These are phyloP conservation scores for Neoarthrinium moseri DNA, from an alignment of 2,329 filamentous ascomycete genomes.

Conservation along the genomic window DNA sequence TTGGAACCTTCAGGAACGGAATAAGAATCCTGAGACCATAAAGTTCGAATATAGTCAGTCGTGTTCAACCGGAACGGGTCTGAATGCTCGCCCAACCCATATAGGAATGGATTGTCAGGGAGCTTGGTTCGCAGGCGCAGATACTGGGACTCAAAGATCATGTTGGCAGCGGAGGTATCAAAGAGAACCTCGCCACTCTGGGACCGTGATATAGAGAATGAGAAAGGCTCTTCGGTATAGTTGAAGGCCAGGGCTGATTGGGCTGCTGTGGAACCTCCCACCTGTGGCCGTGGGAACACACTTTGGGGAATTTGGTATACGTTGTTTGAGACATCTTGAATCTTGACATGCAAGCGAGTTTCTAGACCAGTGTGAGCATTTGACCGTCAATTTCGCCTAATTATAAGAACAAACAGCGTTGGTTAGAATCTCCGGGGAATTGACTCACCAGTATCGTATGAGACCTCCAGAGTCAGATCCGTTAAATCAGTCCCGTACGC, in stretches of 20 bases:
- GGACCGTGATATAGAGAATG: constrained; percentile 37
- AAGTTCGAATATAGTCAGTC: constrained; percentile 66
- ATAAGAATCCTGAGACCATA: constrained; percentile 70
- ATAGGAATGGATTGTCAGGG: constrained; percentile 67
- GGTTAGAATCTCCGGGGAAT: background rate
- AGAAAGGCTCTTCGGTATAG: constrained; percentile 36
- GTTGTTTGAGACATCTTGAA: constrained; percentile 66
- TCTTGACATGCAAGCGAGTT: constrained; percentile 70
- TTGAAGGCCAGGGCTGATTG: constrained; percentile 29
- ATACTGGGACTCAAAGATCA: constrained; percentile 80
- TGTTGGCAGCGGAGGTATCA: constrained; percentile 63
- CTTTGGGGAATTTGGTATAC: constrained; percentile 74
- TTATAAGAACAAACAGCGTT: too few species aligned
- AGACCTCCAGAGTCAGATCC: constrained; percentile 59
- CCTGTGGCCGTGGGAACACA: constrained; percentile 60
- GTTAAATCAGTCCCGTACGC: constrained; percentile 68
- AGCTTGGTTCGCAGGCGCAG: constrained; percentile 69
- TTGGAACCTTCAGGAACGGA: constrained; percentile 60
- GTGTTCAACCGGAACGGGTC: constrained; percentile 69
- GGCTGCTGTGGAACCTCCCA: constrained; percentile 13
- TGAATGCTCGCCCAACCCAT: constrained; percentile 77
- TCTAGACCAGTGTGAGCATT: constrained; percentile 36
- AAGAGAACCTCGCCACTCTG: constrained; percentile 55
- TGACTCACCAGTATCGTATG: constrained; percentile 55
- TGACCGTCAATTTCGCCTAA: too few species aligned